Conservation (phyloP, 306 rosid genomes). For the Trifolium repens region DNA sequence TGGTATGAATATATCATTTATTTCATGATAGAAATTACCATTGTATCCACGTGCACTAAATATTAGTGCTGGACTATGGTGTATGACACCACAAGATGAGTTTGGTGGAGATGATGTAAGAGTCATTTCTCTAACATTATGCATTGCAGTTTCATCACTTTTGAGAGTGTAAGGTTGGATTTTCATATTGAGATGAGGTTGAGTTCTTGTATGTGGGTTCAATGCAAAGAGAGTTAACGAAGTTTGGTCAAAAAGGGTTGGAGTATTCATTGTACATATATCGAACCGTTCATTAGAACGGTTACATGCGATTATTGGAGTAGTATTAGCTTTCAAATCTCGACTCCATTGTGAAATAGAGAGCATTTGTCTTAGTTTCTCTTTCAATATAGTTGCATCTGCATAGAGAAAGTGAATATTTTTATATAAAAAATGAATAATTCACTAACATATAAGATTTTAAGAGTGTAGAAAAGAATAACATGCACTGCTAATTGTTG, state of each 20-base stretch:
- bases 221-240: conserved; percentile 40
- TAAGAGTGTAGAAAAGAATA: background rate
- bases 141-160: conserved; percentile 42
- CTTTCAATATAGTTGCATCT: conserved; percentile 22
- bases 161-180: conserved; percentile 62
- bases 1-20: conserved; percentile 60
- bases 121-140: conserved; percentile 41
- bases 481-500: too few relatives aligned
- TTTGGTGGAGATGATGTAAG: conserved; percentile 47
- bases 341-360: background rate
- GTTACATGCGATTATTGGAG: conserved; percentile 43
- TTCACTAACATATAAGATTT: background rate
- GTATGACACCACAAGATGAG: conserved; percentile 44
- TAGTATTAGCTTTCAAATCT: background rate
- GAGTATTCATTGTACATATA: conserved; percentile 47
- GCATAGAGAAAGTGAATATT: background rate
- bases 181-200: conserved; percentile 9
- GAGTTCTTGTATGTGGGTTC: conserved; percentile 6
- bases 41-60: conserved; percentile 63
- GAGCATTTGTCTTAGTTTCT: background rate
- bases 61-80: conserved; percentile 50
- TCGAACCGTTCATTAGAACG: conserved; percentile 39
- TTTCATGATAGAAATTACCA: conserved; percentile 61
- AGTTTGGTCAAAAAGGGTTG: conserved; percentile 46
- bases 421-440: background rate